phyloP scores from a whole-genome alignment of 192 early-diverging fungal species.

The Hyaloraphidium curvatum region DNA sequence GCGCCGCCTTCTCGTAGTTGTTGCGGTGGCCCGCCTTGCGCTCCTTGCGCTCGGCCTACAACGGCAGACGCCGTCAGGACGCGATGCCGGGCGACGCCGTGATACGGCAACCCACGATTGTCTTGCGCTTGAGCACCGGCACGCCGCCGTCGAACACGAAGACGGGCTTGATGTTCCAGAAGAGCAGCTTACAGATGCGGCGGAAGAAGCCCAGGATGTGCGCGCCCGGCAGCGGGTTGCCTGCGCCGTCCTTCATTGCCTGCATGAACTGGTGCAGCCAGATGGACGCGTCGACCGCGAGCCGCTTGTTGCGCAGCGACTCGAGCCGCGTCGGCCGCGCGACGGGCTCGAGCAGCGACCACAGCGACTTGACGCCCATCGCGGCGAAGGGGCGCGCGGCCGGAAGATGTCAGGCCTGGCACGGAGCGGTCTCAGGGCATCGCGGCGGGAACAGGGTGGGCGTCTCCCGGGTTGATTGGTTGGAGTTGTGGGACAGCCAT shows the following conservation, averaged over 20 bases:
- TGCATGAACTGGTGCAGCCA: constrained; percentile 96
- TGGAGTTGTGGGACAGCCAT: too few species aligned
- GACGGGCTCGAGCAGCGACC: constrained; percentile 64
- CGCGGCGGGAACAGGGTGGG: too few species aligned
- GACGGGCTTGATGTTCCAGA: constrained; percentile 71
- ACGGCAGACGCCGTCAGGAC: too few species aligned
- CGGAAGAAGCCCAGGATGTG: constrained; percentile 88
- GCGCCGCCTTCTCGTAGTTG: constrained; percentile 51
- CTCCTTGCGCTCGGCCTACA: constrained; percentile 25
- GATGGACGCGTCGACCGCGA: constrained; percentile 79
- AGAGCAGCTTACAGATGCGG: constrained; percentile 83
- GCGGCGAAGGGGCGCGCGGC: constrained; percentile 6
- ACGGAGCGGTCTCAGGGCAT: too few species aligned
- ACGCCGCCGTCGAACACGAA: constrained; percentile 95
- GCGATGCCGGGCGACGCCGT: background rate
- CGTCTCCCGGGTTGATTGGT: too few species aligned
- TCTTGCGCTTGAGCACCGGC: constrained; percentile 63
- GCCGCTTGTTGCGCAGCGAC: constrained; percentile 40
- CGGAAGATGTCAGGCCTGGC: too few species aligned
- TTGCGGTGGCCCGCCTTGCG: constrained; percentile 16
- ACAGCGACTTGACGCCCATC: constrained; percentile 93
- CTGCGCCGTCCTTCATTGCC: constrained; percentile 79
- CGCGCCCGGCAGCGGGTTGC: constrained; percentile 57
- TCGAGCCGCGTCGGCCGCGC: constrained; percentile 64
- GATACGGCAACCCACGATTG: constrained; percentile 26